A percentile compares a stretch with the other conserved stretches of the same genome.
Evolutionary conservation across 176 grass and related monocot genomes (phyloP).

Genomic region (Poa annua): DNA sequence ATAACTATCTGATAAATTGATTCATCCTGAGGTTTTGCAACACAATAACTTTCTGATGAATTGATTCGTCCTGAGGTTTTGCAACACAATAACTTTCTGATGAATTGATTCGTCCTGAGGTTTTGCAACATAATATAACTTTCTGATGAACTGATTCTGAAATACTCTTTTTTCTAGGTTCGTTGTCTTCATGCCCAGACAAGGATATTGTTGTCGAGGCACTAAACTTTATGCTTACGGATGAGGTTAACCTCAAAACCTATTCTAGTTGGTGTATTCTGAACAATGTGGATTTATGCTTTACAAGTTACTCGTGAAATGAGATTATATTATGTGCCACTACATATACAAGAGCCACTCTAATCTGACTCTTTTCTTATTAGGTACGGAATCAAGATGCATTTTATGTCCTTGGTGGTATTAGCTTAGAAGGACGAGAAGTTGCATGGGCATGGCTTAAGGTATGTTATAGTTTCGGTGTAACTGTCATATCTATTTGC

Average conservation of each 20-base stretch:
- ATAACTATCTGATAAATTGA: no score
- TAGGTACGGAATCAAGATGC: conserved; percentile 89
- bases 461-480: conserved; percentile 52
- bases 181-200: conserved; percentile 62
- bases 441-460: conserved; percentile 86
- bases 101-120: conserved; percentile 11
- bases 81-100: conserved; percentile 15
- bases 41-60: no score
- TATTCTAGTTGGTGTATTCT: not conserved
- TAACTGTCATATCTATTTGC: not conserved
- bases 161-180: conserved; percentile 52
- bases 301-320: not conserved
- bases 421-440: conserved; percentile 78
- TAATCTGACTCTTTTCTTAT: conserved; percentile 30
- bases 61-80: not conserved
- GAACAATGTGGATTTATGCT: not conserved
- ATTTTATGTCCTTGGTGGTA: conserved; percentile 64
- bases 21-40: no score
- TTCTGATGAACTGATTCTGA: conserved; percentile 27
- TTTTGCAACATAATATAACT: conserved; percentile 3
- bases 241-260: conserved; percentile 56
- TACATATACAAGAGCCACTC: conserved; percentile 3
- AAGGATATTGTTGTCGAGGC: conserved; percentile 73
- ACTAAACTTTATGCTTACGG: conserved; percentile 75
- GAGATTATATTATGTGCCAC: not conserved